These are phyloP conservation scores for Wickerhamiella siamensis DNA, from an alignment of 805 yeast species.

Conservation along the genomic window DNA sequence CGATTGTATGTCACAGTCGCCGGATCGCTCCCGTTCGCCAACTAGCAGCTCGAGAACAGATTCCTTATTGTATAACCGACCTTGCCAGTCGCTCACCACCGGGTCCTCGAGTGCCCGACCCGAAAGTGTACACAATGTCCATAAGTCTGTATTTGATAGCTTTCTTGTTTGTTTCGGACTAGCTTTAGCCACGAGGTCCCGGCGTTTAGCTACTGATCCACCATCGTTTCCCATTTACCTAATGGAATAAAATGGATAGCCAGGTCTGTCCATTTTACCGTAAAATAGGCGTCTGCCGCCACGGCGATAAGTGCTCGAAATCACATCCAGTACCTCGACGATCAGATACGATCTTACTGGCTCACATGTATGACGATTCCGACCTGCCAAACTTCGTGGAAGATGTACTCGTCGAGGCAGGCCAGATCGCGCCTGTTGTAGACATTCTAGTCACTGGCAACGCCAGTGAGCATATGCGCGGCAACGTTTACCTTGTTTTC, in stretches of 20 bases:
- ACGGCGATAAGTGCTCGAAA: constrained; percentile 74
- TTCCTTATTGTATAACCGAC: constrained; percentile 51
- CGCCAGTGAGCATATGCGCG: constrained; percentile 65
- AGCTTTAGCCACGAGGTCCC: neutral
- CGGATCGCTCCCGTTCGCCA: constrained; percentile 21
- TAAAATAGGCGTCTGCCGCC: constrained; percentile 84
- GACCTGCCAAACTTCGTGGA: constrained; percentile 48
- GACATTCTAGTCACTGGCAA: constrained; percentile 70
- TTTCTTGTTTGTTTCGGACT: neutral
- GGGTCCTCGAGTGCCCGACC: constrained; percentile 29
- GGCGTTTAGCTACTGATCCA: constrained; percentile 51
- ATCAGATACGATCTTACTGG: constrained; percentile 50
- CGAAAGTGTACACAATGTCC: constrained; percentile 37
- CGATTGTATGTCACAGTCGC: constrained; percentile 26
- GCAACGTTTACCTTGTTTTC: constrained; percentile 69
- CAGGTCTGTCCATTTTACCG: constrained; percentile 40
- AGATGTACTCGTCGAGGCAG: constrained; percentile 54
- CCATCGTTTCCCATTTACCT: constrained; percentile 36
- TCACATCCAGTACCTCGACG: constrained; percentile 46
- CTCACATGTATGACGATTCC: constrained; percentile 36
- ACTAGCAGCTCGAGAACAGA: constrained; percentile 44
- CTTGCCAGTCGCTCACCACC: constrained; percentile 55
- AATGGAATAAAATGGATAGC: constrained; percentile 4
- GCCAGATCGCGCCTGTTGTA: constrained; percentile 37
- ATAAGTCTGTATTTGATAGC: constrained; percentile 18